Percentiles rank a stretch among this genome's conserved stretches.
Evolutionary conservation across 2,329 filamentous ascomycete genomes (phyloP).

Genomic region (Ilyonectria mors-panacis): DNA sequence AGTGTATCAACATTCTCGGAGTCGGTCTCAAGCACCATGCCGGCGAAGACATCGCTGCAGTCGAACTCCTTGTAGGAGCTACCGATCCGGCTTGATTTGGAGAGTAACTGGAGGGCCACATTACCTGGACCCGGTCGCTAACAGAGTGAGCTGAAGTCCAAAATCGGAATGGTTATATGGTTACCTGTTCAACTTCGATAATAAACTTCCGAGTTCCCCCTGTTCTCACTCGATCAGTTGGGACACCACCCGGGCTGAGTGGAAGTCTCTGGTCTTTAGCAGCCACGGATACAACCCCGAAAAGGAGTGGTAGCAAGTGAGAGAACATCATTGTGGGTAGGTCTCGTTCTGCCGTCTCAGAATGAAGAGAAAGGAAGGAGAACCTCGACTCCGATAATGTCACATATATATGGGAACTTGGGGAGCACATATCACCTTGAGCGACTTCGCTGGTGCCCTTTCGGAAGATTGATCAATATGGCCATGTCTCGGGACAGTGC

Average conservation of each 20-base stretch:
- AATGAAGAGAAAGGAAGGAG: not conserved
- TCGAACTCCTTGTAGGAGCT: conserved; percentile 50
- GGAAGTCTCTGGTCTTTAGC: conserved; percentile 28
- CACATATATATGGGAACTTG: conserved; percentile 16
- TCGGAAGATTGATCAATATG: conserved; percentile 43
- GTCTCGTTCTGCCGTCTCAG: not conserved
- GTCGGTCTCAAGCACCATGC: conserved; percentile 52
- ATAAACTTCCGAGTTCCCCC: conserved; percentile 44
- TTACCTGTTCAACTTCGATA: conserved; percentile 47
- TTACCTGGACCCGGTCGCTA: conserved; percentile 33
- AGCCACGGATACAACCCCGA: conserved; percentile 26
- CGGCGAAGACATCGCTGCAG: conserved; percentile 55
- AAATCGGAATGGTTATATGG: conserved; percentile 12
- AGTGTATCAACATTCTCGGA: conserved; percentile 53
- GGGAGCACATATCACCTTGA: not conserved
- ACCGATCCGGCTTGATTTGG: conserved; percentile 30
- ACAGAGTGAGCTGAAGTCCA: conserved; percentile 29
- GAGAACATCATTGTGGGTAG: conserved; percentile 36
- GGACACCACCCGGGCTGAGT: conserved; percentile 2
- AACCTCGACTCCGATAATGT: not conserved
- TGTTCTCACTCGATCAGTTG: conserved; percentile 15
- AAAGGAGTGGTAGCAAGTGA: conserved; percentile 32
- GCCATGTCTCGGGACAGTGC: conserved; percentile 39
- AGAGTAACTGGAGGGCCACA: conserved; percentile 44
- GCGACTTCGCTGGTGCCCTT: conserved; percentile 30